Evolutionary conservation across 139 green algal species (phyloP).

Genomic region (Mesostigma viride): DNA sequence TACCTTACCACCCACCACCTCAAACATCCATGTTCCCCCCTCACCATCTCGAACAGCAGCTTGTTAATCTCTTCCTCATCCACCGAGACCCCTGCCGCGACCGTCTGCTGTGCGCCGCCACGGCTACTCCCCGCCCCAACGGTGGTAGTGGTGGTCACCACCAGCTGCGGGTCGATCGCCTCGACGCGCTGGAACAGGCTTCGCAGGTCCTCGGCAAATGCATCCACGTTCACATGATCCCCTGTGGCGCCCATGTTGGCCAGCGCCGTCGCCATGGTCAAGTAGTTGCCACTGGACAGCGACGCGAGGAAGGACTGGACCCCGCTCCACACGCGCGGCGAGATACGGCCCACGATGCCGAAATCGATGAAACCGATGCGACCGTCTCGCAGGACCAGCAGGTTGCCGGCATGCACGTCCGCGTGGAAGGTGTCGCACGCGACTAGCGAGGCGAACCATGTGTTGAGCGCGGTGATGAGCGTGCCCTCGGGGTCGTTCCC

Average conservation of each 20-base stretch:
- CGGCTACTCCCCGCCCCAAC: no score
- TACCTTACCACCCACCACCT: no score
- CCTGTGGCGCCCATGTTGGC: constrained; percentile 37
- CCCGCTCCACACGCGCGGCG: constrained; percentile 31
- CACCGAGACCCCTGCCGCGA: constrained; percentile 21
- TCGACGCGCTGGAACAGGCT: constrained; percentile 38
- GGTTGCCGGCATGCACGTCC: constrained; percentile 90
- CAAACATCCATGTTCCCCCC: no score
- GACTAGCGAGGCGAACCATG: constrained; percentile 82
- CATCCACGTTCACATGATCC: constrained; percentile 45
- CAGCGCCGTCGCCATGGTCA: constrained; percentile 62
- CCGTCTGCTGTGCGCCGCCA: no score
- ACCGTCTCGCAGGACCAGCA: constrained; percentile 67
- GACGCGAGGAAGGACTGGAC: constrained; percentile 60
- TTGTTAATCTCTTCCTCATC: constrained; percentile 40
- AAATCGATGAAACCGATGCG: constrained; percentile 43
- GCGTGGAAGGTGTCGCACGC: constrained; percentile 86
- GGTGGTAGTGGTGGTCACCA: no score
- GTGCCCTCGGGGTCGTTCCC: constrained; percentile 30
- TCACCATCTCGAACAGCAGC: constrained; percentile 40
- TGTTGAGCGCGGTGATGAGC: constrained; percentile 88
- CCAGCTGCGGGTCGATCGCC: no score
- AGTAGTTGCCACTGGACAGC: constrained; percentile 50
- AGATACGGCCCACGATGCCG: constrained; percentile 80
- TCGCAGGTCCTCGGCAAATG: constrained; percentile 57